Percentiles rank a stretch among this genome's conserved stretches.
Conservation (phyloP, 2,329 filamentous ascomycete species). For the Stachybotrys chlorohalonatus region DNA sequence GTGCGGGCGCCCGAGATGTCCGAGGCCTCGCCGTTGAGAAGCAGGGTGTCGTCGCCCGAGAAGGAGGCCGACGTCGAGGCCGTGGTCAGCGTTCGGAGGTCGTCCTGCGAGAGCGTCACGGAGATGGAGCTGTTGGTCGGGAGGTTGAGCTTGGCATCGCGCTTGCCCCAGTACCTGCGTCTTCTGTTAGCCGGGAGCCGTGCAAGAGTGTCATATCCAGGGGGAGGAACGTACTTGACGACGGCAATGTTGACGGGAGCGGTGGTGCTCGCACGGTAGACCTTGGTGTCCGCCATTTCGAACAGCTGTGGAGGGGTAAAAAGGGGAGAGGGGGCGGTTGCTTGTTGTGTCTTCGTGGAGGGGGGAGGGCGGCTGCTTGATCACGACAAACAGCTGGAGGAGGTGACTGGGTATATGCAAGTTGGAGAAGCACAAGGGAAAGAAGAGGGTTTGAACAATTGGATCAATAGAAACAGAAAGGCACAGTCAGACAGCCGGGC, state of each 20-base stretch:
- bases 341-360: constrained; percentile 3
- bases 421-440: not conserved
- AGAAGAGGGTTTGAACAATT: not conserved
- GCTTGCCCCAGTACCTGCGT: constrained; percentile 81
- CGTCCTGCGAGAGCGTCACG: constrained; percentile 88
- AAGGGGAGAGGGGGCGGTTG: constrained; percentile 3
- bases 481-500: not conserved
- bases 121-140: constrained; percentile 97
- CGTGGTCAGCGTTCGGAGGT: constrained; percentile 91
- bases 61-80: constrained; percentile 78
- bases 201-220: not conserved
- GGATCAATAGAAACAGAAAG: too few species aligned
- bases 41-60: constrained; percentile 57
- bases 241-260: constrained; percentile 98
- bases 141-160: constrained; percentile 85
- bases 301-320: not conserved
- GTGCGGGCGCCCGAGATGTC: constrained; percentile 82
- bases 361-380: not conserved
- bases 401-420: not conserved
- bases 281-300: constrained; percentile 39
- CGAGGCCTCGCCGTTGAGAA: constrained; percentile 74
- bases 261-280: constrained; percentile 91
- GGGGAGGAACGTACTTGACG: constrained; percentile 59
- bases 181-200: not conserved
- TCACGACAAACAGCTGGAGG: too few species aligned